phyloP scores from a whole-genome alignment of 352 stramenopile genomes.

The Phytophthora foliorum region DNA sequence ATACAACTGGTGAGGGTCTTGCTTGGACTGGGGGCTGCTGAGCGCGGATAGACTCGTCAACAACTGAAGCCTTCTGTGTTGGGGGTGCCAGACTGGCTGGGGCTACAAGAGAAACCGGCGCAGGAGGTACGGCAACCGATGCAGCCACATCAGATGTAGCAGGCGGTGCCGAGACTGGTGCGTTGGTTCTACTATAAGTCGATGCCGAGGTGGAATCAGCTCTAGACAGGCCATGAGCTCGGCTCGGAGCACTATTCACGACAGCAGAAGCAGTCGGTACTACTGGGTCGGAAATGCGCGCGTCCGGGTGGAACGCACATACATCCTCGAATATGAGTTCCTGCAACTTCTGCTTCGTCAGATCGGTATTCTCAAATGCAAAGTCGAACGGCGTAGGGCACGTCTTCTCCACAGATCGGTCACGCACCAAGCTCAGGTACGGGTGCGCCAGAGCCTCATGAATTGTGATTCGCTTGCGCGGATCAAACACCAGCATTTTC shows the following conservation, averaged over 20 bases:
- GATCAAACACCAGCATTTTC: slow-evolving; percentile 95
- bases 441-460: slow-evolving; percentile 80
- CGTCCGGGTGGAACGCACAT: slow-evolving; percentile 89
- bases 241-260: slow-evolving; percentile 25
- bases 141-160: slow-evolving; percentile 11
- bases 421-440: slow-evolving; percentile 83
- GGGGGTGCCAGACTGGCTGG: slow-evolving; percentile 19
- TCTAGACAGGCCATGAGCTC: slow-evolving; percentile 21
- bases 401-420: slow-evolving; percentile 77
- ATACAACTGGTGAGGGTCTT: slow-evolving; percentile 46
- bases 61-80: slow-evolving; percentile 16
- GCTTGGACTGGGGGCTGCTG: slow-evolving; percentile 25
- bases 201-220: slow-evolving; percentile 30
- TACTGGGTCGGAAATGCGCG: slow-evolving; percentile 55
- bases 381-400: slow-evolving; percentile 89
- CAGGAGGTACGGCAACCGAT: slow-evolving; percentile 31
- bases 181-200: slow-evolving; percentile 17
- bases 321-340: slow-evolving; percentile 94
- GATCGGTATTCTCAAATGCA: slow-evolving; percentile 87
- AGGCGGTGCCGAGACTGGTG: slow-evolving; percentile 24
- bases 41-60: slow-evolving; percentile 22
- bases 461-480: slow-evolving; percentile 87
- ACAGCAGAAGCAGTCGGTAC: slow-evolving; percentile 10
- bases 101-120: slow-evolving; percentile 30
- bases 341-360: slow-evolving; percentile 93